Percentiles rank a stretch among this genome's conserved stretches.
Evolutionary conservation across 495 filamentous ascomycete species (phyloP).

Genomic region (Penicillium paradoxum): DNA sequence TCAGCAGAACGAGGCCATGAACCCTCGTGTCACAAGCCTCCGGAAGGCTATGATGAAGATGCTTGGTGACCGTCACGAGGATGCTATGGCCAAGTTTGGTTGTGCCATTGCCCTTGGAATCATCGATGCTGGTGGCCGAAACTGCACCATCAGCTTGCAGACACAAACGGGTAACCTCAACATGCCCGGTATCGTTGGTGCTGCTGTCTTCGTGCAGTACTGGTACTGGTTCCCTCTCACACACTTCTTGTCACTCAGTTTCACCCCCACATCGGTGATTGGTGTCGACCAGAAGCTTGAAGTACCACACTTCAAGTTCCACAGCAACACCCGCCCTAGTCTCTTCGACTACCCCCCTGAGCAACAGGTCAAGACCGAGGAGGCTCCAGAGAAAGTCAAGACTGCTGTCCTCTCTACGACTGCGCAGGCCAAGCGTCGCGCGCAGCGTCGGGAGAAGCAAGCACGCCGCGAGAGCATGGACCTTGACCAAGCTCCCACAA

Average conservation of each 20-base stretch:
- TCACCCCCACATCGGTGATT: slow-evolving; percentile 90
- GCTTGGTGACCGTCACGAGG: slow-evolving; percentile 91
- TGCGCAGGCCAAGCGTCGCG: slow-evolving; percentile 90
- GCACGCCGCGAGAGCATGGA: slow-evolving; percentile 80
- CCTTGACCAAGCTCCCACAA: slow-evolving; percentile 70
- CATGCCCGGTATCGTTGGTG: slow-evolving; percentile 94
- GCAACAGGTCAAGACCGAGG: slow-evolving; percentile 88
- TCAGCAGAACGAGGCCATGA: slow-evolving; percentile 95
- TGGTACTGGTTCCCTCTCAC: slow-evolving; percentile 99
- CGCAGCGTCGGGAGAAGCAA: slow-evolving; percentile 67
- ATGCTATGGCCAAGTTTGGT: slow-evolving; percentile 99
- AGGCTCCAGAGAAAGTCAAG: slow-evolving; percentile 89
- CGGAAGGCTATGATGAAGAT: slow-evolving; percentile 86
- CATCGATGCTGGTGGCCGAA: slow-evolving; percentile 95
- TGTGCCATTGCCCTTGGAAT: slow-evolving; percentile 92
- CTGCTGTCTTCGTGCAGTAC: slow-evolving; percentile 98
- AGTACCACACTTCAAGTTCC: slow-evolving; percentile 92
- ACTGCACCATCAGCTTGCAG: slow-evolving; percentile 96
- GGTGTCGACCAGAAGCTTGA: slow-evolving; percentile 90
- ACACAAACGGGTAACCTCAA: slow-evolving; percentile 98
- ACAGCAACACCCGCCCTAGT: slow-evolving; percentile 89
- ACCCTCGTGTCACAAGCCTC: slow-evolving; percentile 77
- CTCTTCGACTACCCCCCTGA: slow-evolving; percentile 98
- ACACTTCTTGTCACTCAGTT: slow-evolving; percentile 92
- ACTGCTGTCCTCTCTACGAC: slow-evolving; percentile 96